Base-by-base conservation (phyloP, 1,139 yeast genomes). In the Pneumocystis oryctolagi region DNA sequence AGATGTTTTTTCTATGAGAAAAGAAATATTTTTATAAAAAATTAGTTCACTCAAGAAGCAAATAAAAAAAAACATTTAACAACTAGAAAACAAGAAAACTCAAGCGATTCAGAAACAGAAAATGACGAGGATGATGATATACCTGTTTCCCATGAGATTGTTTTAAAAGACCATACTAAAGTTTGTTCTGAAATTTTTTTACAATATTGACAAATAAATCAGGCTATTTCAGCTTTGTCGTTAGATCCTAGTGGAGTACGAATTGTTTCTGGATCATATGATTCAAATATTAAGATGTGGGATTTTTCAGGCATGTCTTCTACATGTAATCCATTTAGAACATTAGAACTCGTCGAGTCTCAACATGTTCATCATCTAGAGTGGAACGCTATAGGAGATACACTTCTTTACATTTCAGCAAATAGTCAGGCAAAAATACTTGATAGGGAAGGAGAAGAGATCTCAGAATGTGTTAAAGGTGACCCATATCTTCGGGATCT, bases 401-500 rank as follows among this genome's bases (percentile, higher is more conserved):
- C 64, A 3, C 62, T 74, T 4, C 66, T 74, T 18, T 71, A 69
- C 2, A 66, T 73, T 12, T 70, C 74, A 1, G 68, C 71, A 14
- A 64, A 68, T 34, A 65, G 70, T 31, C 70, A 69, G 60, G 71
- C 75, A 1, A 67, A 67, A 63, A n/a, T 62, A n/a, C 30, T 37
- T 34, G 62, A 65, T 34, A 39, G 66, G 28, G 60, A 65, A n/a
- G 66, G 70, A 6, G 60, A 62, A 6, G 69, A 67, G 20, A 58
- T 70, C 5, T 71, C 69, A 0, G 73, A 71, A 61, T 74, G 66
- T 60, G 68, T 67, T 4, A 67, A 71, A 1, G 78, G 78, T 5
- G 78, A 75, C 60, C 73, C 73, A 72, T 75, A 75, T 64, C 66
- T 75, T 16, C 71, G 73, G 32, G 77, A 75, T 63, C 69, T 74